phyloP scores from a whole-genome alignment of 176 grass and related monocot species.

The Paspalum notatum region DNA sequence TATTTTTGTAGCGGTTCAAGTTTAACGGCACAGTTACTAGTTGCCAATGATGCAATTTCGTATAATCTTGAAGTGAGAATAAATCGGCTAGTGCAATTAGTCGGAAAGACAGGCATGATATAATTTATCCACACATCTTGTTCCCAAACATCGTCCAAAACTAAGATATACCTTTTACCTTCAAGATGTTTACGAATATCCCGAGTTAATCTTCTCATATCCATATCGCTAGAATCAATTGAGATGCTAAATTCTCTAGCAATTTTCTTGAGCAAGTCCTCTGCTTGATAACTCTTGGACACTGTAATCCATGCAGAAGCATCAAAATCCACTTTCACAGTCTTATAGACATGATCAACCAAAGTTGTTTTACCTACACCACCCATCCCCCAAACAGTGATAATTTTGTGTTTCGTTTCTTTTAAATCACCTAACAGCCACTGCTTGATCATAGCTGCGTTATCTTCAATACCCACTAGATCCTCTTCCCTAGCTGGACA shows the following conservation, averaged over 20 bases:
- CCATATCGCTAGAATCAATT: no score
- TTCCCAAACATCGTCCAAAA: slow-evolving; percentile 23
- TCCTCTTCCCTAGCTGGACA: neutral
- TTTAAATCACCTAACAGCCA: neutral
- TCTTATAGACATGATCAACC: no score
- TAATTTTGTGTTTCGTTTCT: neutral
- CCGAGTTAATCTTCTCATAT: no score
- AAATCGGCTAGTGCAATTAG: neutral
- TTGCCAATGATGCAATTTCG: neutral
- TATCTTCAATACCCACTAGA: slow-evolving; percentile 21
- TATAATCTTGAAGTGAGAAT: slow-evolving; percentile 24
- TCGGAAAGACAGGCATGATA: slow-evolving; percentile 4
- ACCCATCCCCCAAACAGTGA: no score
- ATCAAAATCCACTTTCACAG: no score
- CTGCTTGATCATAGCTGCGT: neutral
- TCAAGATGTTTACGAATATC: no score
- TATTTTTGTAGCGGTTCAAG: neutral
- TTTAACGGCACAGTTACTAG: neutral
- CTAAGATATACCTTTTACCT: no score
- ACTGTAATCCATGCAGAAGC: no score
- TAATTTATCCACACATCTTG: neutral
- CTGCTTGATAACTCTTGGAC: no score
- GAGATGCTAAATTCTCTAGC: no score
- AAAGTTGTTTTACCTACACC: no score
- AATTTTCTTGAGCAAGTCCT: no score